Percentiles rank a stretch among this genome's conserved stretches.
These are phyloP conservation scores for Oryza longistaminata DNA, from an alignment of 176 grass and related monocot species.

Conservation along the genomic window DNA sequence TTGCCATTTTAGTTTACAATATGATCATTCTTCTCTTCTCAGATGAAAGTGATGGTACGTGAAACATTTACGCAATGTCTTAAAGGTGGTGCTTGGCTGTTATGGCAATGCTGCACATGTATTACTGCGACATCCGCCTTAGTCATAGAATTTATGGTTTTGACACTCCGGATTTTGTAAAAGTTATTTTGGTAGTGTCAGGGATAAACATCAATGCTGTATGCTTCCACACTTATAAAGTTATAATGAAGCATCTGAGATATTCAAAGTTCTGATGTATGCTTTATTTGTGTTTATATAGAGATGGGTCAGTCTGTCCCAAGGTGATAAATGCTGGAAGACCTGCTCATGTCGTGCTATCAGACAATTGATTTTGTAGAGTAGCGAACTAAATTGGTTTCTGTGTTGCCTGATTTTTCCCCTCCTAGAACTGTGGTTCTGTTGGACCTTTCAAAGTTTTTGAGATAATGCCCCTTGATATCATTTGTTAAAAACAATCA, in stretches of 20 bases:
- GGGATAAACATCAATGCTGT: conserved; percentile 6
- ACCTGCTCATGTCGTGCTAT: conserved; percentile 49
- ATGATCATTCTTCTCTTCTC: conserved; percentile 73
- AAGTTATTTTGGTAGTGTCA: conserved; percentile 6
- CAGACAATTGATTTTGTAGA: conserved; percentile 52
- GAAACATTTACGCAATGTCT: conserved; percentile 66
- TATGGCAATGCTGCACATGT: conserved; percentile 37
- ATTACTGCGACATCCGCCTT: neutral
- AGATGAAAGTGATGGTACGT: conserved; percentile 98
- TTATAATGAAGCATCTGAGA: neutral
- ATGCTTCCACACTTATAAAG: conserved; percentile 33
- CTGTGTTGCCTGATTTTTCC: neutral
- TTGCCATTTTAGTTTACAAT: conserved; percentile 47
- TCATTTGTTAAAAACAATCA: conserved; percentile 34
- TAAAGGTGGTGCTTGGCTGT: conserved; percentile 61
- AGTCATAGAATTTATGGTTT: conserved; percentile 41
- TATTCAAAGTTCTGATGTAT: conserved; percentile 65
- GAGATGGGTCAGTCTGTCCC: conserved; percentile 85
- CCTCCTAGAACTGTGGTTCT: neutral
- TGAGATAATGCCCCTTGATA: neutral
- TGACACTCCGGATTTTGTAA: conserved; percentile 41
- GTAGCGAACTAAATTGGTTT: conserved; percentile 36
- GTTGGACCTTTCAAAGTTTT: conserved; percentile 9
- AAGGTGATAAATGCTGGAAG: conserved; percentile 76
- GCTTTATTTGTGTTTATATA: conserved; percentile 80